Percentiles rank a stretch among this genome's conserved stretches.
phyloP scores from a whole-genome alignment of 1,284 basidiomycete species.

The Ceratobasidium sp. region DNA sequence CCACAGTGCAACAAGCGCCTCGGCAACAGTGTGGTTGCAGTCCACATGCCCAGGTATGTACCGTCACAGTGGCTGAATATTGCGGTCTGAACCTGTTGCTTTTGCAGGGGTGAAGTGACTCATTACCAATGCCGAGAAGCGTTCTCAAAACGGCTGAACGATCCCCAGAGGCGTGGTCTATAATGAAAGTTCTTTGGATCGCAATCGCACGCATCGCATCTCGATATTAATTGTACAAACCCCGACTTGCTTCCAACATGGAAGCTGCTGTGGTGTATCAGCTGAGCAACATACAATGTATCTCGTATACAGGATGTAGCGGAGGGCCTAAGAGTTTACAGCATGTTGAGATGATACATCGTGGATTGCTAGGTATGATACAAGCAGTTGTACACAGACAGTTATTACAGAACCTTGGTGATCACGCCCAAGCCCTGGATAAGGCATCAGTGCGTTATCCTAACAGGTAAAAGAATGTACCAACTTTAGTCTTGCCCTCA shows the following conservation, averaged over 20 bases:
- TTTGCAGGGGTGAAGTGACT: conserved; percentile 84
- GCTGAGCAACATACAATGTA: conserved; percentile 4
- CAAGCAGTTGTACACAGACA: background rate
- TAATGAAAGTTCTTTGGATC: background rate
- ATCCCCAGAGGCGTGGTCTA: conserved; percentile 49
- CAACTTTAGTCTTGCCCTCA: conserved; percentile 91
- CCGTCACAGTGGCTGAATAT: conserved; percentile 48
- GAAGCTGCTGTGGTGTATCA: conserved; percentile 6
- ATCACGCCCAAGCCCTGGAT: conserved; percentile 51
- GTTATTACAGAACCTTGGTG: conserved; percentile 49
- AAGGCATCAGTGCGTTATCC: too few species aligned
- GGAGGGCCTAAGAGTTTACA: conserved; percentile 7
- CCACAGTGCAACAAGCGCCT: conserved; percentile 95
- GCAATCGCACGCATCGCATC: too few species aligned
- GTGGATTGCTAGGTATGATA: background rate
- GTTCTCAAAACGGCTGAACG: conserved; percentile 62
- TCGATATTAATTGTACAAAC: background rate
- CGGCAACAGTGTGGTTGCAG: conserved; percentile 93
- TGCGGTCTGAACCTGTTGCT: conserved; percentile 40
- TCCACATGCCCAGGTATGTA: conserved; percentile 82
- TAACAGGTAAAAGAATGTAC: conserved; percentile 22
- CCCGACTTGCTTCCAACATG: background rate
- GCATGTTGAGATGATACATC: conserved; percentile 14
- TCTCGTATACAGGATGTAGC: conserved; percentile 4
- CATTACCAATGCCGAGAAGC: conserved; percentile 92